phyloP scores from a whole-genome alignment of 1,284 basidiomycete genomes.

The Cutaneotrichosporon sp. region DNA sequence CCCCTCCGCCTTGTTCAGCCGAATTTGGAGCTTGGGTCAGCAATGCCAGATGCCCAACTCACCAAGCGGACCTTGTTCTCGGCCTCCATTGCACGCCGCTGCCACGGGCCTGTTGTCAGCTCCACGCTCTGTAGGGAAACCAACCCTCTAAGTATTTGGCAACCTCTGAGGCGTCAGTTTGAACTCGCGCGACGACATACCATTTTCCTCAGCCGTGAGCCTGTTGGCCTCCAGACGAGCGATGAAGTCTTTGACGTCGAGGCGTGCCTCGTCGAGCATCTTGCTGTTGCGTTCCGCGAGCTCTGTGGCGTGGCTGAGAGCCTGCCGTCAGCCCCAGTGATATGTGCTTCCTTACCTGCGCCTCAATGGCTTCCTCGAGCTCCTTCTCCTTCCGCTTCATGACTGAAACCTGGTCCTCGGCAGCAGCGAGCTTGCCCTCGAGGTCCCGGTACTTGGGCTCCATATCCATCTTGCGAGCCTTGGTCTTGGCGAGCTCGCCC shows the following conservation, averaged over 20 bases:
- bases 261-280: background rate
- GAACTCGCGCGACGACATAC: background rate
- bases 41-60: background rate
- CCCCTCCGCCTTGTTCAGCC: no score
- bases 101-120: background rate
- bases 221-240: background rate
- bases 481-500: background rate
- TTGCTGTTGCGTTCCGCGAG: background rate
- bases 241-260: background rate
- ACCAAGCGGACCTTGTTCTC: constrained; percentile 2
- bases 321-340: background rate
- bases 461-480: background rate
- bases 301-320: background rate
- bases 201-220: background rate
- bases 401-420: background rate
- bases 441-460: background rate
- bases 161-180: background rate
- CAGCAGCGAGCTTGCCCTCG: background rate
- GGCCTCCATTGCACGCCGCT: background rate
- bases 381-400: background rate
- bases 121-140: background rate
- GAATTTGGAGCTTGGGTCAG: background rate
- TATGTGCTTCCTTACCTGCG: background rate
- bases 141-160: background rate
- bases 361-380: background rate